Conservation (phyloP, 768 basidiomycete species). For the Solioccasus polychromus region DNA sequence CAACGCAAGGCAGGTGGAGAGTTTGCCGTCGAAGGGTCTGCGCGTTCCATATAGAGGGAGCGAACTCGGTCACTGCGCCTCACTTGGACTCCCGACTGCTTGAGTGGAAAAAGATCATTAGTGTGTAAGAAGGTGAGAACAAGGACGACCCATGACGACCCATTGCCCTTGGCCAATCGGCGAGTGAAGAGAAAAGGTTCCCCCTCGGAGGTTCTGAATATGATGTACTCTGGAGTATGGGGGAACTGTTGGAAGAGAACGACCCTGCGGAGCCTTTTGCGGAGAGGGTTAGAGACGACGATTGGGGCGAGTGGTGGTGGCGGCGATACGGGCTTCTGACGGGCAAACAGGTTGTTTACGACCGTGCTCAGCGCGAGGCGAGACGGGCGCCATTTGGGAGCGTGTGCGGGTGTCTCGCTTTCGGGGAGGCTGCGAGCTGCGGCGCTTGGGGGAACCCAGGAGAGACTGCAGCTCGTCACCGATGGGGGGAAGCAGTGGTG, state of each 20-base stretch:
- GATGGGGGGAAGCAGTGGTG: slow-evolving; percentile 49
- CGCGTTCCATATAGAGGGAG: slow-evolving; percentile 56
- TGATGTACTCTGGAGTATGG: slow-evolving; percentile 20
- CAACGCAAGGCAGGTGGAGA: slow-evolving; percentile 64
- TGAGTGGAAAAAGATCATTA: background rate
- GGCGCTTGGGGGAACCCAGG: slow-evolving; percentile 49
- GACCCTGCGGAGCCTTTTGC: slow-evolving; percentile 25
- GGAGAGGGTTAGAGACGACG: slow-evolving; percentile 25
- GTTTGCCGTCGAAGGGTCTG: slow-evolving; percentile 59
- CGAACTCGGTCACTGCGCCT: slow-evolving; percentile 41
- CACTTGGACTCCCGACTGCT: slow-evolving; percentile 20
- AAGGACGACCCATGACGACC: slow-evolving; percentile 11
- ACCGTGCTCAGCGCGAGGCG: slow-evolving; percentile 73
- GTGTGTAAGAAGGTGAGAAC: background rate
- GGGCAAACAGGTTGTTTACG: slow-evolving; percentile 79
- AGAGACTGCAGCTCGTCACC: slow-evolving; percentile 53
- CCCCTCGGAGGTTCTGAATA: slow-evolving; percentile 19
- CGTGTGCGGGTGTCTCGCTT: slow-evolving; percentile 50
- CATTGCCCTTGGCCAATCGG: slow-evolving; percentile 9
- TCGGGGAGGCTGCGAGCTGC: slow-evolving; percentile 18
- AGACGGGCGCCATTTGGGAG: slow-evolving; percentile 81
- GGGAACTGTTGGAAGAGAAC: slow-evolving; percentile 22
- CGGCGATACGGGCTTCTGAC: slow-evolving; percentile 51
- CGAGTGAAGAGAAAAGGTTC: slow-evolving; percentile 8
- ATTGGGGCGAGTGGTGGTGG: slow-evolving; percentile 35